Percentiles rank a stretch among this genome's conserved stretches.
phyloP scores from a whole-genome alignment of 495 filamentous ascomycete species.

The Bombardia bombarda region DNA sequence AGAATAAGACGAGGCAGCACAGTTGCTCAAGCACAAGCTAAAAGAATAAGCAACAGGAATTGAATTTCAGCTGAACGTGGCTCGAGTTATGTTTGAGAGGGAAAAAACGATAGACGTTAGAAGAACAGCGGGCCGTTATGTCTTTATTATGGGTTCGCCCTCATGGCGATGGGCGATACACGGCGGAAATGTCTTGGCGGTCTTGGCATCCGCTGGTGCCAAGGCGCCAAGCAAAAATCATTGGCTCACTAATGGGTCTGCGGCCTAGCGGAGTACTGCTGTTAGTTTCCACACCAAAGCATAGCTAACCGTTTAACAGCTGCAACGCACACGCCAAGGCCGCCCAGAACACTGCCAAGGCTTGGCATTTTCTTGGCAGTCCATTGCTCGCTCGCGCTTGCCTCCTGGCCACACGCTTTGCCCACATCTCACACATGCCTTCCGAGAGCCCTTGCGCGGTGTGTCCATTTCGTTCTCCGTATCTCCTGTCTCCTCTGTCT shows the following conservation, averaged over 20 bases:
- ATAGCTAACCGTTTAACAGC: slow-evolving; percentile 13
- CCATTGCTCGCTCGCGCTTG: slow-evolving; percentile 14
- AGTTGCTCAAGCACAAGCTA: not conserved
- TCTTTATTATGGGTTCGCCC: slow-evolving; percentile 38
- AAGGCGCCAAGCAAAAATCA: slow-evolving; percentile 16
- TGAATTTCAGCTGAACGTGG: slow-evolving; percentile 8
- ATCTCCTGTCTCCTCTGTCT: no score
- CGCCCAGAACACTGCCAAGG: slow-evolving; percentile 26
- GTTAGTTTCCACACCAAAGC: not conserved
- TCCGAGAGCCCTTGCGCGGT: no score
- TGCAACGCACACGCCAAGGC: slow-evolving; percentile 12
- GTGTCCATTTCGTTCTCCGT: slow-evolving; percentile 11
- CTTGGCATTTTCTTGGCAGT: slow-evolving; percentile 23
- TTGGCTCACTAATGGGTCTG: slow-evolving; percentile 21
- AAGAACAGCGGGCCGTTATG: slow-evolving; percentile 33
- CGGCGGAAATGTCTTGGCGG: slow-evolving; percentile 41
- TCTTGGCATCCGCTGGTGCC: slow-evolving; percentile 35
- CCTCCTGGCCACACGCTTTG: slow-evolving; percentile 20
- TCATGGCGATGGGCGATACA: slow-evolving; percentile 37
- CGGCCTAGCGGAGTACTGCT: slow-evolving; percentile 7
- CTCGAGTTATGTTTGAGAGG: not conserved
- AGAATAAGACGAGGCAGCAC: not conserved
- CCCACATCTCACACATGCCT: no score
- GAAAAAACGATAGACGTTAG: slow-evolving; percentile 10
- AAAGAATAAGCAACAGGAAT: slow-evolving; percentile 11